phyloP scores from a whole-genome alignment of 352 stramenopile genomes.

The Phytopythium cucurbitacearum region DNA sequence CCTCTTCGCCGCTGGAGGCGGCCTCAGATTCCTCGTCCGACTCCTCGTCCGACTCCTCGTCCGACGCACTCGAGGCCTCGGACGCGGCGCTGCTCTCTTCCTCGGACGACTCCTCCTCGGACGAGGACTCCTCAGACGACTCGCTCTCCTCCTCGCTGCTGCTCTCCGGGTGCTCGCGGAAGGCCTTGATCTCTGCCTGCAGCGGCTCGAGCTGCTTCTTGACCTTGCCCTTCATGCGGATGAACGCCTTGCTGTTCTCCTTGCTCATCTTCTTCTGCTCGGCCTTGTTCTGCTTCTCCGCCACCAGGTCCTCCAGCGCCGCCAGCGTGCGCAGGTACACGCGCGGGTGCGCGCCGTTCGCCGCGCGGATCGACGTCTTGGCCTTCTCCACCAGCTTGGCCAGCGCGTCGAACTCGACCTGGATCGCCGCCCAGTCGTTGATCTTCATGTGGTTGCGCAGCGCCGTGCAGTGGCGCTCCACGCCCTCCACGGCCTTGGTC shows the following conservation, averaged over 20 bases:
- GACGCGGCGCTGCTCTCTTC: constrained; percentile 31
- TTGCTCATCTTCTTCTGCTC: constrained; percentile 97
- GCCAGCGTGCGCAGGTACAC: constrained; percentile 93
- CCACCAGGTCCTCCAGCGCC: constrained; percentile 91
- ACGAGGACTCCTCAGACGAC: constrained; percentile 24
- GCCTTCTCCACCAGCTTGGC: constrained; percentile 89
- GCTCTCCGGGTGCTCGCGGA: constrained; percentile 87
- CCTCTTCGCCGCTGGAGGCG: constrained; percentile 8
- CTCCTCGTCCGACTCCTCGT: constrained; percentile 28
- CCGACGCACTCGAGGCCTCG: constrained; percentile 11
- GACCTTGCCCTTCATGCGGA: constrained; percentile 97
- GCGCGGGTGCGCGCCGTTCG: constrained; percentile 77
- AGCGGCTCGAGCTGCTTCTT: constrained; percentile 96
- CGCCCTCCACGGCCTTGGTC: constrained; percentile 82
- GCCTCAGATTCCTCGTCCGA: constrained; percentile 18
- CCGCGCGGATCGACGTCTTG: constrained; percentile 78
- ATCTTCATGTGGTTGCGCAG: constrained; percentile 95
- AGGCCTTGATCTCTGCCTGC: constrained; percentile 84
- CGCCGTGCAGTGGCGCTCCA: constrained; percentile 56
- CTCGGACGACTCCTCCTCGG: constrained; percentile 25
- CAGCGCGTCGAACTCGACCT: constrained; percentile 93
- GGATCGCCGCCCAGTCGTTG: constrained; percentile 94
- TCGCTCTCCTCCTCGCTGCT: constrained; percentile 64
- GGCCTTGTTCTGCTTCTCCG: constrained; percentile 92
- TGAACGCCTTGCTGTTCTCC: constrained; percentile 94